Percentiles rank a stretch among this genome's conserved stretches.
Evolutionary conservation across 2,329 filamentous ascomycete species (phyloP).

Genomic region (Calycina marina): DNA sequence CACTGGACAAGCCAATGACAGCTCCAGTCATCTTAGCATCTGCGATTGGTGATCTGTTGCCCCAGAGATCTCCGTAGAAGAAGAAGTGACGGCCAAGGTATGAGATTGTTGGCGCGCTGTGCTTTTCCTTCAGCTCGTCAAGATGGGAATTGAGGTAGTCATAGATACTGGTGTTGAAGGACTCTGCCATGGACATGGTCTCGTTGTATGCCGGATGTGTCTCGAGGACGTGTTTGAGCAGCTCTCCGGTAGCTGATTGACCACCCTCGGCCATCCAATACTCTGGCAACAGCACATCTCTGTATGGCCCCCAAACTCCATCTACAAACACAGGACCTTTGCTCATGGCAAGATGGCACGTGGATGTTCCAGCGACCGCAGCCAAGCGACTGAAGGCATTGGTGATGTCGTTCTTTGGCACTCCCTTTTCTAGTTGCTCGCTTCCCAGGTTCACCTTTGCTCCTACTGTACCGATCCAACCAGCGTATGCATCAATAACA

Average conservation of each 20-base stretch:
- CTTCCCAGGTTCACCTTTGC: slow-evolving; percentile 71
- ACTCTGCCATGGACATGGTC: slow-evolving; percentile 63
- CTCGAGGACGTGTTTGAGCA: slow-evolving; percentile 87
- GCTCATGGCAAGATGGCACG: slow-evolving; percentile 94
- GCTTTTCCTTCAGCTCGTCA: slow-evolving; percentile 55
- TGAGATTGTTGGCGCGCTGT: slow-evolving; percentile 59
- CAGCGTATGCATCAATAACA: slow-evolving; percentile 96
- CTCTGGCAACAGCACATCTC: slow-evolving; percentile 79
- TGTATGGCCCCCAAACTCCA: slow-evolving; percentile 94
- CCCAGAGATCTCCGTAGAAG: slow-evolving; percentile 96
- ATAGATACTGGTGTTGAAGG: slow-evolving; percentile 79
- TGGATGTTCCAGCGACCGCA: slow-evolving; percentile 90
- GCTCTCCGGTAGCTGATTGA: slow-evolving; percentile 88
- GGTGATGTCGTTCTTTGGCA: slow-evolving; percentile 68
- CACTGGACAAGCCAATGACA: slow-evolving; percentile 72
- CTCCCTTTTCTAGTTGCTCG: slow-evolving; percentile 51
- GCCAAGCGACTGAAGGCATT: slow-evolving; percentile 89
- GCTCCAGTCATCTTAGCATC: slow-evolving; percentile 87
- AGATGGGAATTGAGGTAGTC: slow-evolving; percentile 88
- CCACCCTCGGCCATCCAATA: slow-evolving; percentile 98
- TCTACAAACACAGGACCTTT: slow-evolving; percentile 83
- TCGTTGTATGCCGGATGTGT: slow-evolving; percentile 84
- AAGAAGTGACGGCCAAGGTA: slow-evolving; percentile 90
- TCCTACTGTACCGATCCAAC: slow-evolving; percentile 98
- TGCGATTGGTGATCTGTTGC: slow-evolving; percentile 86